Evolutionary conservation across 2,329 filamentous ascomycete genomes (phyloP).

Genomic region (Fusarium sp.): DNA sequence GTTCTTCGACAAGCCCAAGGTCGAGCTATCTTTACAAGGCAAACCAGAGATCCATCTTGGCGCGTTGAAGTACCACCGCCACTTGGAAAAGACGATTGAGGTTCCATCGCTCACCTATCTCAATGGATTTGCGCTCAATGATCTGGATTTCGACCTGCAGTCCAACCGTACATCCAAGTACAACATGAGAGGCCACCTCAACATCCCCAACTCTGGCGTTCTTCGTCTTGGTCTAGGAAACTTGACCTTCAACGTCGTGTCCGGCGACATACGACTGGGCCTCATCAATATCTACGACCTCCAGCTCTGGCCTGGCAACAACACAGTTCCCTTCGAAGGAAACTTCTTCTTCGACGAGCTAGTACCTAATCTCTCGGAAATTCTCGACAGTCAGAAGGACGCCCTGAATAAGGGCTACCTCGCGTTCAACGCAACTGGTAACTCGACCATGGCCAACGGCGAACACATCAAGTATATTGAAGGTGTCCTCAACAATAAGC

Average conservation of each 20-base stretch:
- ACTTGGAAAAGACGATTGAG: constrained; percentile 58
- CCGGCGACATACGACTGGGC: constrained; percentile 56
- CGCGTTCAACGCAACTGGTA: constrained; percentile 57
- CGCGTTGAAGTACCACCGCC: constrained; percentile 53
- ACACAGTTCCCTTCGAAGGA: constrained; percentile 56
- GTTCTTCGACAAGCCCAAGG: constrained; percentile 55
- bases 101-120: constrained; percentile 56
- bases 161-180: constrained; percentile 52
- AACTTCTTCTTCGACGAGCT: constrained; percentile 57
- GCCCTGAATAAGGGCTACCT: constrained; percentile 57
- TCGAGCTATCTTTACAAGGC: constrained; percentile 55
- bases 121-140: constrained; percentile 54
- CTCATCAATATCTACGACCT: constrained; percentile 55
- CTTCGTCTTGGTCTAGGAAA: constrained; percentile 60
- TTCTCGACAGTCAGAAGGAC: constrained; percentile 55
- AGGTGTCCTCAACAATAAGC: constrained; percentile 56
- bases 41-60: constrained; percentile 56
- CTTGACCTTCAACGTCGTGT: constrained; percentile 59
- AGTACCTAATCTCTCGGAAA: constrained; percentile 56
- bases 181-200: constrained; percentile 58
- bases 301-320: constrained; percentile 58
- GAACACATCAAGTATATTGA: constrained; percentile 60
- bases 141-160: constrained; percentile 56
- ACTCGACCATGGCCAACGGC: constrained; percentile 57
- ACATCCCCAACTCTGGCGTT: constrained; percentile 59